Evolutionary conservation across 148 eudicot genomes (phyloP).

Genomic region (Diospyros lotus): DNA sequence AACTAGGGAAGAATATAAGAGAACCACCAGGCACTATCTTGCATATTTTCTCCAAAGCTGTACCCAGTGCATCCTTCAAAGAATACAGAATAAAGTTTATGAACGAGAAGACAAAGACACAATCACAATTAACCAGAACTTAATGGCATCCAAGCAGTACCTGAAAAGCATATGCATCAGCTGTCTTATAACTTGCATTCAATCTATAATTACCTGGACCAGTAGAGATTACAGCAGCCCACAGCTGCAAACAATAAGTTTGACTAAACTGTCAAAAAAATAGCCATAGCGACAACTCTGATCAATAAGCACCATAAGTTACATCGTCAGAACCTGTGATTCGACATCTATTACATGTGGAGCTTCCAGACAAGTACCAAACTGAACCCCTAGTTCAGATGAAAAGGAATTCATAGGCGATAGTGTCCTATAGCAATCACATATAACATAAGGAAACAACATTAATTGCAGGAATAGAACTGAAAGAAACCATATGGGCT

Average conservation of each 20-base stretch:
- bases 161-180: constrained; percentile 80
- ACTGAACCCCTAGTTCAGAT: constrained; percentile 90
- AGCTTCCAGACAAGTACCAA: constrained; percentile 85
- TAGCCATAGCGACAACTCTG: neutral
- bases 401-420: constrained; percentile 90
- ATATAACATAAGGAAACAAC: neutral
- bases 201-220: constrained; percentile 71
- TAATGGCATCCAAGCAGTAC: constrained; percentile 27
- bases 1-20: constrained; percentile 94
- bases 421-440: constrained; percentile 52
- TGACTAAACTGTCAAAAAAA: constrained; percentile 10
- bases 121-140: constrained; percentile 6
- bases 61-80: constrained; percentile 82
- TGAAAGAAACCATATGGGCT: too few relatives aligned
- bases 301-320: constrained; percentile 4
- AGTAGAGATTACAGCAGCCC: constrained; percentile 69
- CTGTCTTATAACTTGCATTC: constrained; percentile 90
- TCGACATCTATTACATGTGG: constrained; percentile 84
- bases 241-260: constrained; percentile 41
- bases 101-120: constrained; percentile 8
- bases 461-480: neutral
- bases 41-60: constrained; percentile 75
- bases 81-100: constrained; percentile 9
- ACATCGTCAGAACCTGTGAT: constrained; percentile 57
- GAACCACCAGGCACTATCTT: constrained; percentile 88